Conservation (phyloP, 176 grass and related monocot species). For the Metroxylon sagu region DNA sequence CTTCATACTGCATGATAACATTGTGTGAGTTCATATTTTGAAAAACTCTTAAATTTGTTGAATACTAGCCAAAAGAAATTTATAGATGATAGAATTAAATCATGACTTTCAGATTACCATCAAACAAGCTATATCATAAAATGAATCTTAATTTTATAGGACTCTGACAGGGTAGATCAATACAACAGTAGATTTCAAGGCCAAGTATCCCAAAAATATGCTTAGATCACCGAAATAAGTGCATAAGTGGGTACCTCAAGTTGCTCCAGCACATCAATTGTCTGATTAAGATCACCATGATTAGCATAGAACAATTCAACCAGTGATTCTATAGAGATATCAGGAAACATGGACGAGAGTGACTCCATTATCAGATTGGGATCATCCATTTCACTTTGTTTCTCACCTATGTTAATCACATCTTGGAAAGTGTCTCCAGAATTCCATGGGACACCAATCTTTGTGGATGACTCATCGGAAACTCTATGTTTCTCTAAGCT, state of each 20-base stretch:
- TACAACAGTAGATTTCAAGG: too few relatives aligned
- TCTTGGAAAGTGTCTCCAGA: slow-evolving; percentile 4
- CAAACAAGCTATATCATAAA: too few relatives aligned
- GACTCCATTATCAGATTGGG: slow-evolving; percentile 20
- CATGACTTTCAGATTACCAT: too few relatives aligned
- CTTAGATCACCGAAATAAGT: too few relatives aligned
- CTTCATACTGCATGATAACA: too few relatives aligned
- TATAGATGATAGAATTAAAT: too few relatives aligned
- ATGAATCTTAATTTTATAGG: too few relatives aligned
- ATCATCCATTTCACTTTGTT: background rate
- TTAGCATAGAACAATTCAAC: slow-evolving; percentile 29
- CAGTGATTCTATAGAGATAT: slow-evolving; percentile 49
- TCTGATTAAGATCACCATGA: slow-evolving; percentile 23
- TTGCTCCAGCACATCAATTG: slow-evolving; percentile 37
- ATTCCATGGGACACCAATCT: slow-evolving; percentile 8
- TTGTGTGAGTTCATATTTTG: too few relatives aligned
- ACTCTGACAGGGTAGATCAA: too few relatives aligned
- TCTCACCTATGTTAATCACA: background rate
- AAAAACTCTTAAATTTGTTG: too few relatives aligned
- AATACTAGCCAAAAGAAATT: too few relatives aligned
- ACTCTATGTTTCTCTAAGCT: slow-evolving; percentile 30
- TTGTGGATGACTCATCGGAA: slow-evolving; percentile 30
- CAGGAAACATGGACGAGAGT: slow-evolving; percentile 39
- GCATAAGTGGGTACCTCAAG: slow-evolving; percentile 25
- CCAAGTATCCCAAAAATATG: too few relatives aligned